Conservation (phyloP, 2,329 filamentous ascomycete genomes). For the Diplodia corticola region DNA sequence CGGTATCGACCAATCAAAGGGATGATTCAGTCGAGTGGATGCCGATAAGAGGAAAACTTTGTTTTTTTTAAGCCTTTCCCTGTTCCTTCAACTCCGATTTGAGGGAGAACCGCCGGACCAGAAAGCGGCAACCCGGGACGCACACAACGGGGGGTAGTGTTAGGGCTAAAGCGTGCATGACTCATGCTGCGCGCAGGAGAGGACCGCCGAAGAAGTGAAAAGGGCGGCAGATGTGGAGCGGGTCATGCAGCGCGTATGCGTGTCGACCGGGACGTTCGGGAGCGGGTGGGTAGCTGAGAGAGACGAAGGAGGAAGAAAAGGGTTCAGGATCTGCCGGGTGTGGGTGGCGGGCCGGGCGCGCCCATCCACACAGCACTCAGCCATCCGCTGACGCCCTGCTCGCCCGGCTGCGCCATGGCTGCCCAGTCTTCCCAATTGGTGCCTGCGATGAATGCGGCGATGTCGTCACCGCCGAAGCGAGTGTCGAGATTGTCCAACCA, state of each 20-base stretch:
- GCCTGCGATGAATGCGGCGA: conserved; percentile 44
- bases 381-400: conserved; percentile 29
- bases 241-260: background rate
- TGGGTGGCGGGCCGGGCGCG: conserved; percentile 12
- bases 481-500: conserved; percentile 41
- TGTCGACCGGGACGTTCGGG: background rate
- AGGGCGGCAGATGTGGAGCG: background rate
- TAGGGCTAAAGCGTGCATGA: background rate
- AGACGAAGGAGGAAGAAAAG: background rate
- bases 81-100: background rate
- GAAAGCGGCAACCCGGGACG: background rate
- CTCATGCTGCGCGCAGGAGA: background rate
- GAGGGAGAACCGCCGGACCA: background rate
- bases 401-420: conserved; percentile 22
- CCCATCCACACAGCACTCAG: conserved; percentile 32
- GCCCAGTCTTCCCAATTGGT: conserved; percentile 38
- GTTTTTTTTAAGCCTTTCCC: background rate
- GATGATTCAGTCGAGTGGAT: background rate
- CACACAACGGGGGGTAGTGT: background rate
- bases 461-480: conserved; percentile 41
- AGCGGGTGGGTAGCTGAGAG: background rate
- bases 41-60: background rate
- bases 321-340: conserved; percentile 10
- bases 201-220: background rate
- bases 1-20: background rate